A percentile compares a stretch with the other conserved stretches of the same genome.
Conservation (phyloP, 139 green algal genomes). For the Chlorella sp. region DNA sequence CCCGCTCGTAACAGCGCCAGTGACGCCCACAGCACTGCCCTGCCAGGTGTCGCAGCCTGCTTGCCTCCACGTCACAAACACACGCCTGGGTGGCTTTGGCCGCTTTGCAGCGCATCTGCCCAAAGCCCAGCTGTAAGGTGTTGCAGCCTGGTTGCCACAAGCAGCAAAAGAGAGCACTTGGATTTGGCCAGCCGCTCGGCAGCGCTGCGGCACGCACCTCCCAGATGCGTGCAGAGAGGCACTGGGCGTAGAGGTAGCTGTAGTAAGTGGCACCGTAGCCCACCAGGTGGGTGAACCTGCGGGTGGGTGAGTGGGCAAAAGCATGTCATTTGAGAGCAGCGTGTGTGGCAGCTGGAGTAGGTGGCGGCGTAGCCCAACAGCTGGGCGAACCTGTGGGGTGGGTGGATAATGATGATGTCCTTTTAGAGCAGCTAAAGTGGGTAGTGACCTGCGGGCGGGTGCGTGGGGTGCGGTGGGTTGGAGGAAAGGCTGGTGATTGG, state of each 20-base stretch:
- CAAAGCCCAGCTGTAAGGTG: too few species aligned
- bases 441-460: too few species aligned
- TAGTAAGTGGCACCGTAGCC: conserved; percentile 89
- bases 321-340: not conserved
- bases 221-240: conserved; percentile 75
- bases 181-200: too few species aligned
- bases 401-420: too few species aligned
- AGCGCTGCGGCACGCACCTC: not conserved
- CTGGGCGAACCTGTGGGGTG: conserved; percentile 52
- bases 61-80: not conserved
- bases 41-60: not conserved
- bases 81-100: too few species aligned
- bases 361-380: conserved; percentile 80
- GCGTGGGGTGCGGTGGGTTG: conserved; percentile 19
- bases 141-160: too few species aligned
- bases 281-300: conserved; percentile 78
- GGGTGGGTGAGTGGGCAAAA: not conserved
- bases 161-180: too few species aligned
- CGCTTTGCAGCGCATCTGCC: too few species aligned
- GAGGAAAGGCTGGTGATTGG: not conserved
- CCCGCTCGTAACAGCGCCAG: too few species aligned
- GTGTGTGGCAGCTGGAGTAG: conserved; percentile 90
- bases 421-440: too few species aligned
- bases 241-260: conserved; percentile 81
- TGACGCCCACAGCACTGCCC: too few species aligned